These are phyloP conservation scores for Helenozyma rhizophorensis DNA, from an alignment of 805 yeast species.

Conservation along the genomic window DNA sequence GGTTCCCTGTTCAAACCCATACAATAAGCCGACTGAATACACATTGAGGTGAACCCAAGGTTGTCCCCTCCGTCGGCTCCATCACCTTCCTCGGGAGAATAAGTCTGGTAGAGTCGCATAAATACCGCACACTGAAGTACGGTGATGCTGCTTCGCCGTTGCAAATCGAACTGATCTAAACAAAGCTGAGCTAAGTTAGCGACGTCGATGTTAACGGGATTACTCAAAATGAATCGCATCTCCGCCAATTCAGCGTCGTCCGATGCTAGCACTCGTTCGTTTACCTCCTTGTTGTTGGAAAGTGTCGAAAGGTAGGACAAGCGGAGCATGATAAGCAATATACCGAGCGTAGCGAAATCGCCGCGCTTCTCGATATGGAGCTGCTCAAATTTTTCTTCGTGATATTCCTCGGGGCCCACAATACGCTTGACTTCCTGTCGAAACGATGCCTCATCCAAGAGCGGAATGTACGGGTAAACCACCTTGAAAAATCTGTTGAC, in stretches of 20 bases:
- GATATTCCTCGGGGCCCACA: conserved; percentile 27
- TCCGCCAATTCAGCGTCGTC: conserved; percentile 9
- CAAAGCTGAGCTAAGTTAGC: conserved; percentile 30
- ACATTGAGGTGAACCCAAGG: conserved; percentile 23
- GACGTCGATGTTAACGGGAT: conserved; percentile 29
- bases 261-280: conserved; percentile 7
- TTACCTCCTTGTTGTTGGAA: conserved; percentile 11
- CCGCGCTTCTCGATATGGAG: conserved; percentile 34
- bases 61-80: conserved; percentile 15
- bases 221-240: conserved; percentile 21
- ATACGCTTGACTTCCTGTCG: conserved; percentile 39
- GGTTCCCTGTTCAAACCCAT: conserved; percentile 23
- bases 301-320: conserved; percentile 50
- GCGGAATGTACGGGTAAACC: conserved; percentile 19
- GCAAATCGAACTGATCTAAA: conserved; percentile 28
- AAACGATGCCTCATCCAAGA: conserved; percentile 18
- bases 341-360: conserved; percentile 49
- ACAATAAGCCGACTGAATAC: conserved; percentile 18
- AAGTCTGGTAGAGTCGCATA: conserved; percentile 9
- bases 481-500: conserved; percentile 14
- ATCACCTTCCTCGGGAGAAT: conserved; percentile 16
- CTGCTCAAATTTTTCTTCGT: conserved; percentile 11
- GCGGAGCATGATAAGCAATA: conserved; percentile 48
- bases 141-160: conserved; percentile 7
- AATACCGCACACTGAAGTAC: conserved; percentile 14